phyloP scores from a whole-genome alignment of 225 moss, liverwort and hornwort genomes.

The Bryum argenteum region DNA sequence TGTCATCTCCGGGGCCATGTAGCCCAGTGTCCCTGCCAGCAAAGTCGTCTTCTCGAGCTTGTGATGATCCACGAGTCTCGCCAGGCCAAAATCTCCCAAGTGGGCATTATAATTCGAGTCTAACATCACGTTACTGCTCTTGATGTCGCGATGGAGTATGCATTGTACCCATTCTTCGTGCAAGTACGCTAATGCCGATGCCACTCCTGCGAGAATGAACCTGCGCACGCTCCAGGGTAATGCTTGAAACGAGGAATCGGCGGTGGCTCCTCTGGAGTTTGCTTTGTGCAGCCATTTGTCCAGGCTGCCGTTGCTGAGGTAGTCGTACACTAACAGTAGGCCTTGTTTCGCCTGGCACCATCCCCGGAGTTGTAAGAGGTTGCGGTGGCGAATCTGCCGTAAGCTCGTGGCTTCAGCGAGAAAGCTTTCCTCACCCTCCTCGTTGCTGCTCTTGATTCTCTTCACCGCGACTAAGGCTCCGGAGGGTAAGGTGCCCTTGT shows the following conservation, averaged over 20 bases:
- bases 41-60: slow-evolving; percentile 42
- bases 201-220: slow-evolving; percentile 34
- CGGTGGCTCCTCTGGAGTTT: not conserved
- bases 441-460: slow-evolving; percentile 25
- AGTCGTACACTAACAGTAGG: slow-evolving; percentile 65
- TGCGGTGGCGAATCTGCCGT: slow-evolving; percentile 52
- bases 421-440: slow-evolving; percentile 47
- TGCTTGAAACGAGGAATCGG: not conserved
- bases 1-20: slow-evolving; percentile 65
- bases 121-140: slow-evolving; percentile 48
- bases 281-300: slow-evolving; percentile 37
- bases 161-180: slow-evolving; percentile 52
- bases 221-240: slow-evolving; percentile 32
- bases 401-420: slow-evolving; percentile 55
- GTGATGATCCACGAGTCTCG: slow-evolving; percentile 43
- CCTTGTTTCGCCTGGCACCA: slow-evolving; percentile 63
- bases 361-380: slow-evolving; percentile 63
- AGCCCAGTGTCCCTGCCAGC: slow-evolving; percentile 48
- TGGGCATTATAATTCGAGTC: slow-evolving; percentile 36
- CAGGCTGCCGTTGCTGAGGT: slow-evolving; percentile 61
- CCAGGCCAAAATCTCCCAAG: slow-evolving; percentile 48
- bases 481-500: slow-evolving; percentile 40
- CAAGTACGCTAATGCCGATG: slow-evolving; percentile 38
- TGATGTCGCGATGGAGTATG: slow-evolving; percentile 40
- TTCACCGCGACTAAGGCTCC: slow-evolving; percentile 37